phyloP scores from a whole-genome alignment of 371 early-diverging fungal species.

The Phascolomyces articulosus region DNA sequence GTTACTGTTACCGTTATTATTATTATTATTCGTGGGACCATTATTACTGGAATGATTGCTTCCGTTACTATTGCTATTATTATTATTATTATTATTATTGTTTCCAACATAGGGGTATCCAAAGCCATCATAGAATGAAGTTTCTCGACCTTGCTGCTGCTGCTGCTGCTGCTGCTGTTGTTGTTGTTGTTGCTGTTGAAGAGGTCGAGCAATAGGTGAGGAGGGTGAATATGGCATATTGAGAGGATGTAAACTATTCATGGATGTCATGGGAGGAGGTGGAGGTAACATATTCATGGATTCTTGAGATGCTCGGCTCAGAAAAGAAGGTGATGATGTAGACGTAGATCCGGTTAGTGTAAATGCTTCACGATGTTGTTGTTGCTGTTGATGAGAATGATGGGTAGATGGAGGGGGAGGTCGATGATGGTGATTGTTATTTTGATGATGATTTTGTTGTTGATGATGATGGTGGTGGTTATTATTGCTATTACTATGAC shows the following conservation, averaged over 20 bases:
- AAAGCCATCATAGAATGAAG: constrained; percentile 4
- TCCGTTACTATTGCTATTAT: neutral
- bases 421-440: neutral
- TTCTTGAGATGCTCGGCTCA: constrained; percentile 1
- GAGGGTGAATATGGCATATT: constrained; percentile 12
- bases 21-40: neutral
- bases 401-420: neutral
- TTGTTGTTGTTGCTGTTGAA: constrained; percentile 8
- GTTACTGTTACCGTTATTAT: neutral
- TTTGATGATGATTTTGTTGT: neutral
- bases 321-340: neutral
- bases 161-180: too few relatives aligned
- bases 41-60: neutral
- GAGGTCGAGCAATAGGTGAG: constrained; percentile 12
- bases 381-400: neutral
- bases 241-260: neutral
- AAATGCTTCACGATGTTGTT: neutral
- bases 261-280: neutral
- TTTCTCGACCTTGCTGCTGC: neutral
- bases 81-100: neutral
- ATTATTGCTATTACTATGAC: neutral
- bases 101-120: constrained; percentile 6
- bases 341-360: neutral
- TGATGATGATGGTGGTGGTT: neutral
- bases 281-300: neutral